Evolutionary conservation across 305 asterid genomes (phyloP).

Genomic region (Fraxinus latifolia): DNA sequence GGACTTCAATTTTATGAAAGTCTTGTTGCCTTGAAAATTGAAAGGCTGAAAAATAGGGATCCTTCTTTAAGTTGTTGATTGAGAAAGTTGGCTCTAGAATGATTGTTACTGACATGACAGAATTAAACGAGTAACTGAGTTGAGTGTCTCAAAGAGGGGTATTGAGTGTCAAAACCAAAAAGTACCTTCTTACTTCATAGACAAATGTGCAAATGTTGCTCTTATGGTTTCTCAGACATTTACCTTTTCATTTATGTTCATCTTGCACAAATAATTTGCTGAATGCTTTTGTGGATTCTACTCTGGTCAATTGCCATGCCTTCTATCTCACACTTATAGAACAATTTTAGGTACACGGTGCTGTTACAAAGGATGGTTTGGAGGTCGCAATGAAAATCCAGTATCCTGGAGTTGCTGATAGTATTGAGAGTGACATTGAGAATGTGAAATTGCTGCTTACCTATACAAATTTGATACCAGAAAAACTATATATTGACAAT

Average conservation of each 20-base stretch:
- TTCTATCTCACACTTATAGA: conserved; percentile 21
- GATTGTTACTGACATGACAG: background rate
- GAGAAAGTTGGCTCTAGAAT: background rate
- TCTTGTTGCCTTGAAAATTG: background rate
- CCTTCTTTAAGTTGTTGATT: background rate
- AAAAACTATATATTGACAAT: conserved; percentile 72
- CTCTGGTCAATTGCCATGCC: conserved; percentile 18
- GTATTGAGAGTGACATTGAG: conserved; percentile 95
- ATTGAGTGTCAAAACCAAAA: background rate
- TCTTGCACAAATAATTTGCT: conserved; percentile 10
- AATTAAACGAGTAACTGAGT: background rate
- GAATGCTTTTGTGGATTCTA: conserved; percentile 14
- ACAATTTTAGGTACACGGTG: conserved; percentile 71
- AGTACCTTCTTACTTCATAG: background rate
- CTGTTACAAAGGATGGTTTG: conserved; percentile 74
- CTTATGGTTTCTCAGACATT: background rate
- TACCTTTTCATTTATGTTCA: background rate
- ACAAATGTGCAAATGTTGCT: conserved; percentile 3
- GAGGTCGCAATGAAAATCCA: conserved; percentile 93
- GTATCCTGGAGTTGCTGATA: conserved; percentile 98
- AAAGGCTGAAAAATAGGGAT: background rate
- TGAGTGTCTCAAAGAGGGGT: background rate
- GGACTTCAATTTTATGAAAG: background rate
- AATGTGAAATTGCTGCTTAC: conserved; percentile 74
- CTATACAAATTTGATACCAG: conserved; percentile 83